phyloP scores from a whole-genome alignment of 352 stramenopile species.

The Phytophthora melonis region DNA sequence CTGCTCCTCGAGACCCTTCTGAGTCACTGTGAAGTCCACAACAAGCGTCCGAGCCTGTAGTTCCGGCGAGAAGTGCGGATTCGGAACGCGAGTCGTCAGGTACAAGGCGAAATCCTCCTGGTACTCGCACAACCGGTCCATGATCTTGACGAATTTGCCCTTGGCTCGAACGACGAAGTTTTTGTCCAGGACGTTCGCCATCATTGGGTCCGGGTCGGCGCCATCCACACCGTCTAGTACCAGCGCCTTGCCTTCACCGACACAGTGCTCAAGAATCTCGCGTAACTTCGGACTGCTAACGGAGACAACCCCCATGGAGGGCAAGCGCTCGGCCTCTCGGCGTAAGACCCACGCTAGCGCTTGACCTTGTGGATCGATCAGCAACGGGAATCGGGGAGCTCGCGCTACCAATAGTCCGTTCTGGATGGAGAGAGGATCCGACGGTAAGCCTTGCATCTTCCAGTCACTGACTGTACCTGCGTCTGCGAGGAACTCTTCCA shows the following conservation, averaged over 20 bases:
- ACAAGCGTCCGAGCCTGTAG: conserved; percentile 72
- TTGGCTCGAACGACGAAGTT: conserved; percentile 71
- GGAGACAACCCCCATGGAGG: conserved; percentile 65
- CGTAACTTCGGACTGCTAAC: conserved; percentile 74
- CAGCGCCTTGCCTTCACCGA: conserved; percentile 89
- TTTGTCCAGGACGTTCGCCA: conserved; percentile 75
- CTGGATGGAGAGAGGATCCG: conserved; percentile 91
- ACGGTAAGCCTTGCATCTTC: conserved; percentile 88
- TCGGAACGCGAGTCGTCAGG: conserved; percentile 69
- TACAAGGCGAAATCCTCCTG: conserved; percentile 76
- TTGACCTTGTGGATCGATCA: conserved; percentile 93
- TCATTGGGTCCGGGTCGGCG: conserved; percentile 60
- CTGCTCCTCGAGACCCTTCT: conserved; percentile 92
- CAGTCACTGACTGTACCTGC: conserved; percentile 87
- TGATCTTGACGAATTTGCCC: conserved; percentile 71
- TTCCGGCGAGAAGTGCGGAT: conserved; percentile 79
- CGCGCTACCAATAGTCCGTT: conserved; percentile 91
- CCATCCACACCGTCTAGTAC: conserved; percentile 83
- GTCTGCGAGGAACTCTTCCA: conserved; percentile 84
- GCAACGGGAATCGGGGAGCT: conserved; percentile 79
- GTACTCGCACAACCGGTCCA: conserved; percentile 76
- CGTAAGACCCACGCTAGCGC: conserved; percentile 87
- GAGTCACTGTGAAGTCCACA: conserved; percentile 94
- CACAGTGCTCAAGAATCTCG: conserved; percentile 88
- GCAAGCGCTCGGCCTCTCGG: conserved; percentile 72